Evolutionary conservation across 345 rosid genomes (phyloP).

Genomic region (Litchi chinensis): DNA sequence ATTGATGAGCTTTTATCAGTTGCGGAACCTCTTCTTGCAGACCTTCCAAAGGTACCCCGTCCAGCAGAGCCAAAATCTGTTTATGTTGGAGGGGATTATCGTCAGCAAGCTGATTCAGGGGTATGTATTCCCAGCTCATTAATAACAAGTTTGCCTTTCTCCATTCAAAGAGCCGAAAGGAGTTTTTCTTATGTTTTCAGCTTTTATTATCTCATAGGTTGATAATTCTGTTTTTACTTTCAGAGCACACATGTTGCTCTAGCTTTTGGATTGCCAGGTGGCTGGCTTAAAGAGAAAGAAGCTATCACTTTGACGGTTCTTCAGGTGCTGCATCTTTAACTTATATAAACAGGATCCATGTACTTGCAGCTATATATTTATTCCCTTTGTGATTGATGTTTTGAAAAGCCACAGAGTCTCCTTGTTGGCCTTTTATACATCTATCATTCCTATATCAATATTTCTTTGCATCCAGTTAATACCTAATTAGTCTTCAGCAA

Average conservation of each 20-base stretch:
- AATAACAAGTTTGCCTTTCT: conserved; percentile 18
- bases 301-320: conserved; percentile 64
- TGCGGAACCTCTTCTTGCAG: conserved; percentile 71
- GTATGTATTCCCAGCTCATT: conserved; percentile 31
- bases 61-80: conserved; percentile 52
- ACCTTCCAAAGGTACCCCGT: conserved; percentile 47
- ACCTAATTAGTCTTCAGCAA: background rate
- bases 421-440: background rate
- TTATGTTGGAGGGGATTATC: conserved; percentile 77
- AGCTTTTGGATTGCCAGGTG: conserved; percentile 74
- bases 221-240: conserved; percentile 2
- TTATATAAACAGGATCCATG: background rate
- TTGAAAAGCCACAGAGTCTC: background rate
- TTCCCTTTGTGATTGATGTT: background rate
- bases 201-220: background rate
- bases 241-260: conserved; percentile 72
- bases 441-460: conserved; percentile 1
- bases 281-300: conserved; percentile 75
- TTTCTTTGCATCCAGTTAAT: background rate
- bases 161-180: background rate
- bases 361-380: background rate
- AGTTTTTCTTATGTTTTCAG: background rate
- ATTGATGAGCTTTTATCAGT: conserved; percentile 57
- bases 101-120: conserved; percentile 62
- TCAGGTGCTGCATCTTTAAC: conserved; percentile 50